phyloP scores from a whole-genome alignment of 1,139 yeast species.

The Pichia sp. region DNA sequence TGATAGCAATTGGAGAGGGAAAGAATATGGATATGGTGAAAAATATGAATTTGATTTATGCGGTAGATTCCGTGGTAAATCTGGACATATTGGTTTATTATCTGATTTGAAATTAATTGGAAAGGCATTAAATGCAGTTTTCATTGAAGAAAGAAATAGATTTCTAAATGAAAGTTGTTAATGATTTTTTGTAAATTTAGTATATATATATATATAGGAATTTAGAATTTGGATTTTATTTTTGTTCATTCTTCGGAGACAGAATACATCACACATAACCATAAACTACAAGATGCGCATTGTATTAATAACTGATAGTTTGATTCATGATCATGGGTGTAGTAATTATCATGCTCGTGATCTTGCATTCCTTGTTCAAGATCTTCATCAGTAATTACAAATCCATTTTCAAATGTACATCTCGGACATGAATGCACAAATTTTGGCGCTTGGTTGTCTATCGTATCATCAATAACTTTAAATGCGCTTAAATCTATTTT shows the following conservation, averaged over 20 bases:
- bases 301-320: constrained; percentile 66
- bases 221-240: background rate
- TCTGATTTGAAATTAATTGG: constrained; percentile 70
- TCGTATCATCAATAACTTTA: constrained; percentile 26
- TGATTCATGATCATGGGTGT: constrained; percentile 18
- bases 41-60: constrained; percentile 50
- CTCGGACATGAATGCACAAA: constrained; percentile 60
- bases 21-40: constrained; percentile 17
- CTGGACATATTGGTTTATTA: constrained; percentile 77
- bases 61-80: constrained; percentile 56
- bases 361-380: constrained; percentile 41
- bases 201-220: too few species aligned
- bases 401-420: constrained; percentile 53
- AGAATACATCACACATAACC: constrained; percentile 66
- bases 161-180: background rate
- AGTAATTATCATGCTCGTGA: constrained; percentile 12
- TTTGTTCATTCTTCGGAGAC: background rate
- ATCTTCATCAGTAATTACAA: constrained; percentile 53
- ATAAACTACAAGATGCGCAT: constrained; percentile 74
- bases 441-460: constrained; percentile 17
- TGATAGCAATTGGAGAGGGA: constrained; percentile 12
- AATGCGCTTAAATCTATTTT: constrained; percentile 34
- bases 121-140: constrained; percentile 55
- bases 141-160: constrained; percentile 41
- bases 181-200: too few species aligned